Evolutionary conservation across 1,139 yeast species (phyloP), one percentile per base, ranked within the genome.

Genomic region (Hemisphaericaspora subhashii): DNA sequence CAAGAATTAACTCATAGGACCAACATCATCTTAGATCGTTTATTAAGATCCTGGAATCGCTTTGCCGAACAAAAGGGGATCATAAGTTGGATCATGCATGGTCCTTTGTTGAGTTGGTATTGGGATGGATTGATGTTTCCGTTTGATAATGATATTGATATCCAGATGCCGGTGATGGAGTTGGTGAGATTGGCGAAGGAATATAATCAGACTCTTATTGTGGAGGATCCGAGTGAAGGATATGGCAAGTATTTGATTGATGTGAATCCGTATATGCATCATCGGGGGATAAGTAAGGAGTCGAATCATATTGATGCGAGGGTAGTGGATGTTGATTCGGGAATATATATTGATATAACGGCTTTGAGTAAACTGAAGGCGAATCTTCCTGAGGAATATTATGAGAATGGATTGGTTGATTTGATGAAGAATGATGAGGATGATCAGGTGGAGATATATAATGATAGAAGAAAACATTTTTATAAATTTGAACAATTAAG

Each of bases 1-100:
- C 50, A 50, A 20, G 66, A 65, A 42, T 48, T 42, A 65, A 64
- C 23, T 50, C 64, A 29, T 64, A 62, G 75, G 68, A 47, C 71
- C 68, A 44, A 58, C 68, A 20, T 64, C 63, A 39, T 71, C 7
- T 58, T 77, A 37, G 80, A 77, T 44, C 58, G 79, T 40, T 56
- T 77, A 51, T 50, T 74, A 27, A 63, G 79, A 38, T 58, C 72
- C 1, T 71, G 79, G 72, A 60, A 74, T 30, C 67, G 73, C 31
- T 73, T 74, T 50, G 59, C 66, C 13, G 55, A 54, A 43, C 60
- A 57, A 41, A 61, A 59, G 39, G 69, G 68, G 0, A 48, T 64
- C 4, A 46, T 63, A 7, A 59, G 72, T 9, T 68, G 74, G 62
- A 57, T 72, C 12, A 74, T 75, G 9, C 78, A 72, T 48, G 78